A percentile compares a stretch with the other conserved stretches of the same genome.
Conservation (phyloP, 2,329 filamentous ascomycete species). For the Blastomyces silverae region DNA sequence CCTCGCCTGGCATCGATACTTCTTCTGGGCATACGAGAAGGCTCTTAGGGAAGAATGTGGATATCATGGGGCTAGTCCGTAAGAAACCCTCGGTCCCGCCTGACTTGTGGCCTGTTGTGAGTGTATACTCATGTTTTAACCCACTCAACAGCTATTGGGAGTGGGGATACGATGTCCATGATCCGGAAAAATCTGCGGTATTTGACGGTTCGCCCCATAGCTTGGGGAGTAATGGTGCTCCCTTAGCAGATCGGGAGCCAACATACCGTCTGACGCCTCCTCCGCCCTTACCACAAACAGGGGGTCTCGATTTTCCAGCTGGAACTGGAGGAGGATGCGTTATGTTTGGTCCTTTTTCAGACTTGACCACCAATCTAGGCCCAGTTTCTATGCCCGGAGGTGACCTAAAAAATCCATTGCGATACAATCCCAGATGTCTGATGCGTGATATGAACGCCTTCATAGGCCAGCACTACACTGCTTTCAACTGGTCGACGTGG, state of each 20-base stretch:
- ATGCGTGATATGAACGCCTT: conserved; percentile 35
- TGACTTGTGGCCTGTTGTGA: not conserved
- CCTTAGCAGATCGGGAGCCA: conserved; percentile 12
- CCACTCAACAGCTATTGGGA: conserved; percentile 27
- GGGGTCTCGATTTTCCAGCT: conserved; percentile 12
- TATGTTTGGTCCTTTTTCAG: conserved; percentile 27
- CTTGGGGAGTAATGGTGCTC: conserved; percentile 27
- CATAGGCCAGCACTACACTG: conserved; percentile 16
- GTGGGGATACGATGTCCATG: conserved; percentile 24
- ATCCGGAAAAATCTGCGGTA: conserved; percentile 23
- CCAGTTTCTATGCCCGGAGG: conserved; percentile 20
- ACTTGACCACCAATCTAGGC: conserved; percentile 37
- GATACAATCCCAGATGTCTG: conserved; percentile 35
- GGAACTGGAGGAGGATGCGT: conserved; percentile 30
- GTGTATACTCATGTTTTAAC: conserved; percentile 3
- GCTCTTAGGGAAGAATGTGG: conserved; percentile 37
- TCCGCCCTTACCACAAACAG: conserved; percentile 26
- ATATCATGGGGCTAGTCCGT: conserved; percentile 30
- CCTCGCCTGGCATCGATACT: conserved; percentile 38
- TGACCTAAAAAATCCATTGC: conserved; percentile 16
- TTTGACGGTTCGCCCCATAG: conserved; percentile 29
- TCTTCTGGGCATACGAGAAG: conserved; percentile 34
- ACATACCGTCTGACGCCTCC: conserved; percentile 13
- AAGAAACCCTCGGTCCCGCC: not conserved
- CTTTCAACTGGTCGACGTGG: conserved; percentile 19